Percentiles rank a stretch among this genome's conserved stretches.
Evolutionary conservation across 352 stramenopile species (phyloP).

Genomic region (Aphanomyces stellatus): DNA sequence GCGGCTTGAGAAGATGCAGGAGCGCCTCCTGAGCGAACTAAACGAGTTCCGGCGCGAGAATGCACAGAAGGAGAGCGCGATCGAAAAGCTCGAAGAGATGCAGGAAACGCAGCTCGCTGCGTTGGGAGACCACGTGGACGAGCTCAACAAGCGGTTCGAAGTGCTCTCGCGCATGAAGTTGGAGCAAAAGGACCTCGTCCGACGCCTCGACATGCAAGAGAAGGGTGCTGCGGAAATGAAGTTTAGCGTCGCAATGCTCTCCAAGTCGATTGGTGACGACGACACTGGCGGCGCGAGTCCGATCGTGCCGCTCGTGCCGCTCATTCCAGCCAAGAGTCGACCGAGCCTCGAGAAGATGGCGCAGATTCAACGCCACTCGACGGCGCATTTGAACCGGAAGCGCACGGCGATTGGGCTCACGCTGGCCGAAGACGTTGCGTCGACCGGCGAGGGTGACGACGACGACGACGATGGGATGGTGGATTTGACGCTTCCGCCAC

Average conservation of each 20-base stretch:
- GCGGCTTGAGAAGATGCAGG: not conserved
- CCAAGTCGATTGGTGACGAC: constrained; percentile 4
- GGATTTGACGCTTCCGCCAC: too few species aligned
- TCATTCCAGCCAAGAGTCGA: not conserved
- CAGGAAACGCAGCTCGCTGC: not conserved
- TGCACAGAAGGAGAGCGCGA: not conserved
- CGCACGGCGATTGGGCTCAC: not conserved
- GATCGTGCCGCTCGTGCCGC: not conserved
- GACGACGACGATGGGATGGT: too few species aligned
- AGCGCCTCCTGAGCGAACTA: not conserved
- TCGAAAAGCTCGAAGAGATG: not conserved
- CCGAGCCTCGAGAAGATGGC: not conserved
- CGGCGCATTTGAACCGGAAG: not conserved
- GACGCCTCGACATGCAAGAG: constrained; percentile 4
- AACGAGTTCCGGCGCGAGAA: not conserved
- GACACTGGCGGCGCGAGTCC: not conserved
- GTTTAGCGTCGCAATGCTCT: constrained; percentile 1
- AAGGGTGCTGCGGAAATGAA: not conserved
- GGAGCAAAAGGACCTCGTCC: constrained; percentile 11
- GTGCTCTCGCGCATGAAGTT: not conserved
- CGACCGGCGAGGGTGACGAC: too few species aligned
- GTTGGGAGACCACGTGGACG: not conserved
- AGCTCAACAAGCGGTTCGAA: not conserved
- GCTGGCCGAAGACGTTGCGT: too few species aligned
- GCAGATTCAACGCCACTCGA: not conserved